Conservation (phyloP, 1,139 yeast genomes). For the Sugiyamaella sp. region DNA sequence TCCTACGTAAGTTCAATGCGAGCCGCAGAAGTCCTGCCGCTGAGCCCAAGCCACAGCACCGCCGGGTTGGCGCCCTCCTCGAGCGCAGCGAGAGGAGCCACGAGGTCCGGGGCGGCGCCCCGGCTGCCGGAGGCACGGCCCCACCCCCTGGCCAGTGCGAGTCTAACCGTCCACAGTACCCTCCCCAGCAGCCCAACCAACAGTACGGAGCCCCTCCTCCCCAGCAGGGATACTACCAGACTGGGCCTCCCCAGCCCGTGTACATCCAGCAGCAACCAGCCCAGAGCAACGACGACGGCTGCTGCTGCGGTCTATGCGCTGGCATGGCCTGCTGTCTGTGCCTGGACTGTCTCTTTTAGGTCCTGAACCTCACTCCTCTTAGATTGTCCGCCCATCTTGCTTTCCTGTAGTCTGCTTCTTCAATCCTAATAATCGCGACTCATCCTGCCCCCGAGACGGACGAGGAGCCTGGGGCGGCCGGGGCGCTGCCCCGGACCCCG, state of each 20-base stretch:
- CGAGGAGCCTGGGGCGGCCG: not conserved
- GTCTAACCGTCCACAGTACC: constrained; percentile 25
- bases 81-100: constrained; percentile 1
- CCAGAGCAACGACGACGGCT: constrained; percentile 31
- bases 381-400: not conserved
- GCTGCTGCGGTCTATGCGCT: constrained; percentile 43
- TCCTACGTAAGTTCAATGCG: constrained; percentile 34
- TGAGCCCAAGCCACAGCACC: no score
- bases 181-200: constrained; percentile 39
- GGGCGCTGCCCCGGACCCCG: not conserved
- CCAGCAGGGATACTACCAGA: constrained; percentile 32
- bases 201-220: constrained; percentile 32
- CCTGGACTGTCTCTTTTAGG: constrained; percentile 24
- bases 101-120: not conserved
- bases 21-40: no score
- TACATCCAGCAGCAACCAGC: constrained; percentile 39
- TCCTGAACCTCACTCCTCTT: not conserved
- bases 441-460: no score
- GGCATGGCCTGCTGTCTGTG: constrained; percentile 41
- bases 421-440: not conserved
- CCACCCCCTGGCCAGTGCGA: not conserved
- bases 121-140: not conserved
- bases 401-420: not conserved
- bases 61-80: not conserved
- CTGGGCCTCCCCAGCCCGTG: constrained; percentile 35